A percentile compares a stretch with the other conserved stretches of the same genome.
Conservation (phyloP, 2,329 filamentous ascomycete species). For the Dendryphion nanum region DNA sequence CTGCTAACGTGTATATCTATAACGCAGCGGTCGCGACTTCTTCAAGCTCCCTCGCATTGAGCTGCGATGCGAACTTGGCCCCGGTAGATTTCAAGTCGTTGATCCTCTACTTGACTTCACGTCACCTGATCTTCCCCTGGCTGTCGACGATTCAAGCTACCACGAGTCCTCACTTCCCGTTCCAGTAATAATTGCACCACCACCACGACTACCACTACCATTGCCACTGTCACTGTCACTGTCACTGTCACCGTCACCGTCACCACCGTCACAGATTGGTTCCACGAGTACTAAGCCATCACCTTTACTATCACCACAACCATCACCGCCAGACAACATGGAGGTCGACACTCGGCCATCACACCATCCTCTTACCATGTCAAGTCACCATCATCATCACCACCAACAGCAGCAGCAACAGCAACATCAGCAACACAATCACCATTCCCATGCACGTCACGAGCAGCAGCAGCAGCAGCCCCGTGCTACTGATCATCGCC, state of each 20-base stretch:
- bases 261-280: background rate
- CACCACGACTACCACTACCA: background rate
- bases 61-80: slow-evolving; percentile 33
- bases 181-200: slow-evolving; percentile 3
- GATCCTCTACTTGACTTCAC: too few species aligned
- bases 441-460: slow-evolving; percentile 13
- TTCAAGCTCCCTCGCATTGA: slow-evolving; percentile 41
- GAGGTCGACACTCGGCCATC: slow-evolving; percentile 27
- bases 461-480: slow-evolving; percentile 10
- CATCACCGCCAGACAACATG: slow-evolving; percentile 14
- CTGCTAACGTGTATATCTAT: slow-evolving; percentile 11
- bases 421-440: slow-evolving; percentile 14
- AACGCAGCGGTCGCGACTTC: slow-evolving; percentile 34
- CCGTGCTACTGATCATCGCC: slow-evolving; percentile 5
- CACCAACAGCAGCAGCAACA: slow-evolving; percentile 11
- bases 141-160: slow-evolving; percentile 17
- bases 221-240: background rate
- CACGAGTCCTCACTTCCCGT: slow-evolving; percentile 15
- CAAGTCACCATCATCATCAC: slow-evolving; percentile 8
- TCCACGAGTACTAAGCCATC: too few species aligned
- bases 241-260: background rate
- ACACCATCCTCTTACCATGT: slow-evolving; percentile 4
- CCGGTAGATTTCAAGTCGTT: slow-evolving; percentile 20
- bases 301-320: background rate
- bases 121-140: slow-evolving; percentile 19